These are phyloP conservation scores for Aspergillus bridgeri DNA, from an alignment of 495 filamentous ascomycete genomes.

Conservation along the genomic window DNA sequence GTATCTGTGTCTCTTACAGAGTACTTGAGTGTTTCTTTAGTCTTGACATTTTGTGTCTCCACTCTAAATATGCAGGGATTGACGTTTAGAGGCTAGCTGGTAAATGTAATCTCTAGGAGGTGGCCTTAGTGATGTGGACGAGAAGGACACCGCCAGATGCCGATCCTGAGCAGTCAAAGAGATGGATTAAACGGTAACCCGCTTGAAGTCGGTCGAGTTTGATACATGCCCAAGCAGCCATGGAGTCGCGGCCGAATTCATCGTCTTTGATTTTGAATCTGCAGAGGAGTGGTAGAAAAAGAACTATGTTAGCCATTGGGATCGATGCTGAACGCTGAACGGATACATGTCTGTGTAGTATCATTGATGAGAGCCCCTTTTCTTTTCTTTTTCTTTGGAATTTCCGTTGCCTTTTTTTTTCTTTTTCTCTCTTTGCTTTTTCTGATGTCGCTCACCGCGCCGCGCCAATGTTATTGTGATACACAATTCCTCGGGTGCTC, in stretches of 20 bases:
- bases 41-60: background rate
- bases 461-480: background rate
- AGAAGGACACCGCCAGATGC: conserved; percentile 63
- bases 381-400: background rate
- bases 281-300: conserved; percentile 6
- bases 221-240: conserved; percentile 86
- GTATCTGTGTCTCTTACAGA: background rate
- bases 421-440: background rate
- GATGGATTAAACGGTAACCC: conserved; percentile 73
- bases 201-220: conserved; percentile 71
- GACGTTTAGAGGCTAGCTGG: background rate
- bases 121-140: conserved; percentile 61
- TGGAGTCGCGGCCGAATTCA: conserved; percentile 66
- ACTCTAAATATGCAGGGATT: background rate
- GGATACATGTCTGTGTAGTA: background rate
- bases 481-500: background rate
- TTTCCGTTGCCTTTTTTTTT: background rate
- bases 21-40: background rate
- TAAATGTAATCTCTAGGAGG: conserved; percentile 17
- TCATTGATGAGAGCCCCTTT: background rate
- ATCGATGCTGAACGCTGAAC: background rate
- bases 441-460: background rate
- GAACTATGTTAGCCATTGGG: background rate
- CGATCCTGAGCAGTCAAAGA: conserved; percentile 62
- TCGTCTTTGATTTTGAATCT: conserved; percentile 87